Base-by-base conservation (phyloP, 179 eudicot genomes). In the Vitellaria paradoxa region DNA sequence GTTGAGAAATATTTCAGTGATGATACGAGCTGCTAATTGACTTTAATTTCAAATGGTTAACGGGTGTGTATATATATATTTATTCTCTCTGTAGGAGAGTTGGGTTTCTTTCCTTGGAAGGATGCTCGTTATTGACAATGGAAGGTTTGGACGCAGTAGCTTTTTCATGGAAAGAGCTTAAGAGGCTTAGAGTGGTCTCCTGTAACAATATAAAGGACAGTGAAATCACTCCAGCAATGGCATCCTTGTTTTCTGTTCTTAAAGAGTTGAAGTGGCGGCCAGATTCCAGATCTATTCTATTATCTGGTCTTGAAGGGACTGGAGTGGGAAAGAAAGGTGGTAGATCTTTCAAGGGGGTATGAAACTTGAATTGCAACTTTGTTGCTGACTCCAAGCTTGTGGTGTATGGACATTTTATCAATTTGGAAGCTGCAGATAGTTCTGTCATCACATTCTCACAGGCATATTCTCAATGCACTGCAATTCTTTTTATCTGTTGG, bases 251-350 rank as follows among this genome's bases (percentile, higher is more conserved):
- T 82, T 91, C 90, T 55, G 85, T 74, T 76, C 91, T 95, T 72
- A 93, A 91, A 82, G 97, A 90, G 84, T 78, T 95, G 78, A 93
- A 91, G 71, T 95, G 99, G 99, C 76, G 91, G 76, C 99, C 99
- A 71, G 95, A 91, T 93, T 83, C 97, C 72, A 88, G 78, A 76
- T 93, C 95, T 74, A 70, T 90, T 40, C 84, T 95, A 23, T 77
- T 89, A 45, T 89, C 94, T 71, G 85, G 93, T 82, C 97, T 95
- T 74, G 87, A 81, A 23, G 99, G 92, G 76, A 89, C 95, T 18
- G 97, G 94, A 65, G 77, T 95, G 37, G 89, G 95, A 78, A 89
- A 82, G 85, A 95, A 88, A 81, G 97, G 99, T 23, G 91, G 94
- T 69, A 82, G 88, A 82, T 87, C 91, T 71, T 93, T 95, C 85